Conservation (phyloP, 108 stramenopile genomes). For the Nitzschia palea region DNA sequence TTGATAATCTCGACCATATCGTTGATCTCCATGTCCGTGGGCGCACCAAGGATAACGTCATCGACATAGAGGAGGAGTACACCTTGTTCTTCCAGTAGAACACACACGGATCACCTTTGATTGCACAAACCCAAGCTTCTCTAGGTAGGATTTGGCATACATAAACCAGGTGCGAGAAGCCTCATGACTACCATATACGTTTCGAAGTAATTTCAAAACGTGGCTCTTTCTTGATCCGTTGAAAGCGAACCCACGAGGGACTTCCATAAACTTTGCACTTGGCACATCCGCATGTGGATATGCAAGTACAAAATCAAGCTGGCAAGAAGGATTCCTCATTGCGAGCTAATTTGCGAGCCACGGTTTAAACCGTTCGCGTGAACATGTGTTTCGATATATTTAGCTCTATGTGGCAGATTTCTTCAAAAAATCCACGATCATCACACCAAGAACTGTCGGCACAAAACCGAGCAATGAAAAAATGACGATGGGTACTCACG, state of each 20-base stretch:
- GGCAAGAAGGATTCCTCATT: too few species aligned
- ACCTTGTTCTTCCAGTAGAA: conserved; percentile 16
- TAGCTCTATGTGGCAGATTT: too few species aligned
- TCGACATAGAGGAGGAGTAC: conserved; percentile 54
- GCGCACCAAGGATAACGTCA: conserved; percentile 25
- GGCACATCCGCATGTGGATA: not conserved
- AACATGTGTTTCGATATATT: too few species aligned
- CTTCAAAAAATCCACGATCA: too few species aligned
- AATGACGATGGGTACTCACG: too few species aligned
- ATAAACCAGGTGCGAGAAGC: conserved; percentile 18
- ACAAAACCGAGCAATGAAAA: too few species aligned
- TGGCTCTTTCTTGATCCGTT: conserved; percentile 1
- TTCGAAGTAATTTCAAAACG: conserved; percentile 21
- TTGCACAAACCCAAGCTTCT: not conserved
- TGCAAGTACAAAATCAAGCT: conserved; percentile 52
- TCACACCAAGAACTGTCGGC: too few species aligned
- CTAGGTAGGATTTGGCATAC: not conserved
- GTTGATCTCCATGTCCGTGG: not conserved
- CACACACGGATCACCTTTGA: conserved; percentile 15
- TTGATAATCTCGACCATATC: not conserved
- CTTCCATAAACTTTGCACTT: not conserved
- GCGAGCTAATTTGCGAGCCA: too few species aligned
- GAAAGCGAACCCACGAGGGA: conserved; percentile 1
- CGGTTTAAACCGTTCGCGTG: too few species aligned
- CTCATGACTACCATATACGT: conserved; percentile 27